These are phyloP conservation scores for Diaporthe amygdali DNA, from an alignment of 2,329 filamentous ascomycete species.

Conservation along the genomic window DNA sequence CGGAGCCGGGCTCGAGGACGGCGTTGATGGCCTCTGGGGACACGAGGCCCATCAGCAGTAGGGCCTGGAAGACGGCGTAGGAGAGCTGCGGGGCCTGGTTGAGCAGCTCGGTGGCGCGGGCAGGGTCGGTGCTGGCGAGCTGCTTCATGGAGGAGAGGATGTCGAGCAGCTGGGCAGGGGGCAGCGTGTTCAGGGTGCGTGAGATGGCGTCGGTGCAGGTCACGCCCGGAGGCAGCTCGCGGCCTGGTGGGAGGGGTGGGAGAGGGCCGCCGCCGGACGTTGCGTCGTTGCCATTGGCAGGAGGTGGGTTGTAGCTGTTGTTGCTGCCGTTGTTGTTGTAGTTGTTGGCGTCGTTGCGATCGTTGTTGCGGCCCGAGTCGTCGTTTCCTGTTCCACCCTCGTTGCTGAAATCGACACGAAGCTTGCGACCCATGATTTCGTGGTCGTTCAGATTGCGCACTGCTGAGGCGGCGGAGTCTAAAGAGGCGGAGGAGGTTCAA, in stretches of 20 bases:
- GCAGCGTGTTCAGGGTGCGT: slow-evolving; percentile 84
- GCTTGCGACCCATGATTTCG: slow-evolving; percentile 92
- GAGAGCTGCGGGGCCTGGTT: slow-evolving; percentile 89
- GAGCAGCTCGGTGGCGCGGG: slow-evolving; percentile 84
- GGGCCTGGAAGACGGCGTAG: slow-evolving; percentile 93
- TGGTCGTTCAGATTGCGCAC: slow-evolving; percentile 95
- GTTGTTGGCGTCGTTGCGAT: slow-evolving; percentile 30
- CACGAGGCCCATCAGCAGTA: slow-evolving; percentile 91
- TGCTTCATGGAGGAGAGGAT: slow-evolving; percentile 95
- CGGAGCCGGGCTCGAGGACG: slow-evolving; percentile 69
- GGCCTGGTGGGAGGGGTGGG: slow-evolving; percentile 82
- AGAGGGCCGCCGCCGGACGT: slow-evolving; percentile 51
- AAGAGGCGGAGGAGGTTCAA: slow-evolving; percentile 17
- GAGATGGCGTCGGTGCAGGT: slow-evolving; percentile 91
- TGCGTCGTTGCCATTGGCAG: slow-evolving; percentile 39
- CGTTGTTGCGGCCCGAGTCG: slow-evolving; percentile 23
- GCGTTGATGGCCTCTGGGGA: slow-evolving; percentile 82
- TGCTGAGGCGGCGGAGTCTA: slow-evolving; percentile 84
- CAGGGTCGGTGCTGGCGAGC: slow-evolving; percentile 80
- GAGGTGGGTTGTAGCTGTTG: slow-evolving; percentile 24
- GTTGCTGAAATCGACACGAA: slow-evolving; percentile 95
- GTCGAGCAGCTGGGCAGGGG: slow-evolving; percentile 87
- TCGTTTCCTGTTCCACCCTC: slow-evolving; percentile 64
- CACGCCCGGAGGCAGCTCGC: slow-evolving; percentile 81
- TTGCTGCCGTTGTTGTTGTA: slow-evolving; percentile 16